Evolutionary conservation across 768 basidiomycete species (phyloP), one percentile per base, ranked within the genome.

Genomic region (Boletus tomentosulus): DNA sequence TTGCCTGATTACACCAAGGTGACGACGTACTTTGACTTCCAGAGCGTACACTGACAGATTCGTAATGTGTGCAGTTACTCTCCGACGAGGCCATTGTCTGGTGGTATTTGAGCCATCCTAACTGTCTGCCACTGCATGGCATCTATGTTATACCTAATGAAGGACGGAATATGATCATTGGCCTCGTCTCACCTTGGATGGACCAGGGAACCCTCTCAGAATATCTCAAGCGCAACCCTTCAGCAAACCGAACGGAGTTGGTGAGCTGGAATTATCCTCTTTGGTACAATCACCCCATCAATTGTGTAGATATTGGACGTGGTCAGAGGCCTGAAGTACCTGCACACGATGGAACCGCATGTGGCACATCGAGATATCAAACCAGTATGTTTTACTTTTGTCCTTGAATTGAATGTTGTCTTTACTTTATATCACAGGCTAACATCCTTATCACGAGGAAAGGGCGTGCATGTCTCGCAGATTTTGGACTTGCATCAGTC

Each of bases 371-470:
- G 65, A 33, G 69, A 69, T 44, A 60, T 69, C 15, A 71, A 69
- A 54, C 67, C 69, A 16, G 67, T 69, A 43, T 34, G 63, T 48
- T 28, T 58, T 60, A 13, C 5, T 28, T 16, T 33, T 38, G 34
- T 33, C 6, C 28, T 16, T 34, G 6, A 37, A 27, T 41, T 19
- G 24, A 9, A 8, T 42, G 12, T 37, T 34, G 6, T 41, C 24
- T 16, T 42, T 44, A 35, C 66, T 22, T 62, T 19, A 63, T 62
- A 10, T 30, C 22, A 2, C 52, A 78, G 78, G 73, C 70, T 13
- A 81, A 81, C 52, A 76, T 82, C 44, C 70, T 81, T 22, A 69
- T 81, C 16, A 75, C 74, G 6, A 65, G 59, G 5, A 56, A 66
- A 12, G 70, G 70, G 13, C 65, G 67, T 25, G 80, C 79, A 11